Evolutionary conservation across 2,329 filamentous ascomycete genomes (phyloP).

Genomic region (Aschersonia sp.): DNA sequence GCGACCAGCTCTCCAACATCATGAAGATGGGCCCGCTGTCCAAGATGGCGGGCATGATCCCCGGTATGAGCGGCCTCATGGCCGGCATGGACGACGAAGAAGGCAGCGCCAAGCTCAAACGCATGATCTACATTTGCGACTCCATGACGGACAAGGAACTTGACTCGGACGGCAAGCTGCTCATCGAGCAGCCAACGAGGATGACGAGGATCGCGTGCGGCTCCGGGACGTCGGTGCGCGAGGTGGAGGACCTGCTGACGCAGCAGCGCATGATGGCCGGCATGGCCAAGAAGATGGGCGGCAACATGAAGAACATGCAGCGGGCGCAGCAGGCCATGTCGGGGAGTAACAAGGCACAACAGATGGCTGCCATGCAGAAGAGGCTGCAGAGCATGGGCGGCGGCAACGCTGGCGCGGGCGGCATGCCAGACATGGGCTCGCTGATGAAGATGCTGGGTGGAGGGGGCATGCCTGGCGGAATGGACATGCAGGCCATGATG

Average conservation of each 20-base stretch:
- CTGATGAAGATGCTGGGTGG: conserved; percentile 86
- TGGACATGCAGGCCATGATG: conserved; percentile 74
- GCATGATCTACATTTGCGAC: conserved; percentile 99
- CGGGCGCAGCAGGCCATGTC: conserved; percentile 82
- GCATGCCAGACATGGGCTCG: conserved; percentile 70
- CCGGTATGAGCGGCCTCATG: conserved; percentile 86
- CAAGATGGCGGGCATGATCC: conserved; percentile 98
- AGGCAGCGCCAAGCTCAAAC: conserved; percentile 80
- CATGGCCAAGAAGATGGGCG: conserved; percentile 98
- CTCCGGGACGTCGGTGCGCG: conserved; percentile 76
- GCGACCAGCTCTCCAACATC: conserved; percentile 92
- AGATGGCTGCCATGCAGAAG: conserved; percentile 96
- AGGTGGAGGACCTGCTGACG: conserved; percentile 93
- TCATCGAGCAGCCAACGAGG: conserved; percentile 79
- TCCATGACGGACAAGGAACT: conserved; percentile 95
- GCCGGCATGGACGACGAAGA: conserved; percentile 95
- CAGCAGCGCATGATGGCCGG: conserved; percentile 98
- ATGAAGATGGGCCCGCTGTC: conserved; percentile 99
- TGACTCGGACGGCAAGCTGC: conserved; percentile 87
- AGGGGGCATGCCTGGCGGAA: conserved; percentile 51
- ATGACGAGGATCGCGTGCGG: conserved; percentile 88
- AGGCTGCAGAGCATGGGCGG: conserved; percentile 77
- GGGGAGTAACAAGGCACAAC: conserved; percentile 80
- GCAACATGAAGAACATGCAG: conserved; percentile 96
- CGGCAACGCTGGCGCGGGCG: conserved; percentile 48